Percentiles rank a stretch among this genome's conserved stretches.
phyloP scores from a whole-genome alignment of 331 rosid species.

The Dryas integrifolia region DNA sequence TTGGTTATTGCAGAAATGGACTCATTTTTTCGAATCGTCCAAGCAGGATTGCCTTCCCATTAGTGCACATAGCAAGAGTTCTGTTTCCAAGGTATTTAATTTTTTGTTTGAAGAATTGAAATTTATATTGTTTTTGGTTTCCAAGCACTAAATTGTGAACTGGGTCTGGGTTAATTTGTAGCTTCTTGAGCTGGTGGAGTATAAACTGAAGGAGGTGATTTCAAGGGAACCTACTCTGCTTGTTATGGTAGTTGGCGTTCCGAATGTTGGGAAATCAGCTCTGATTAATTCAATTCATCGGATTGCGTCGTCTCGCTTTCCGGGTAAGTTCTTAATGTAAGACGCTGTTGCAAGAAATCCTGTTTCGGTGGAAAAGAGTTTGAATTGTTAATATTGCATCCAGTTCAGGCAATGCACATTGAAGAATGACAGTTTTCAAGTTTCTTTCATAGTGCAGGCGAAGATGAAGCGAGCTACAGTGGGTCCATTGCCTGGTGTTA shows the following conservation, averaged over 20 bases:
- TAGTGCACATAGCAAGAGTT: slow-evolving; percentile 73
- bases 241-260: slow-evolving; percentile 95
- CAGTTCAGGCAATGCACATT: slow-evolving; percentile 6
- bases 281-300: slow-evolving; percentile 81
- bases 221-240: slow-evolving; percentile 78
- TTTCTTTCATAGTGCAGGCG: slow-evolving; percentile 60
- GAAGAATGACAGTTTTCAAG: slow-evolving; percentile 18
- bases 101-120: not conserved
- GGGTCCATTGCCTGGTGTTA: slow-evolving; percentile 93
- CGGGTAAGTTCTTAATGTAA: slow-evolving; percentile 45
- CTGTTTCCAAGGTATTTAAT: slow-evolving; percentile 56
- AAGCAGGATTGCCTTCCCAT: slow-evolving; percentile 69
- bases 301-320: slow-evolving; percentile 64
- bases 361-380: not conserved
- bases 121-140: not conserved
- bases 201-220: slow-evolving; percentile 72
- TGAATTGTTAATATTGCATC: not conserved
- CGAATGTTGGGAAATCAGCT: slow-evolving; percentile 86
- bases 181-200: slow-evolving; percentile 87
- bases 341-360: not conserved
- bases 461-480: slow-evolving; percentile 84
- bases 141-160: not conserved
- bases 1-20: slow-evolving; percentile 65
- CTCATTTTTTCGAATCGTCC: slow-evolving; percentile 50
- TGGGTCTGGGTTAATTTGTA: not conserved